A percentile compares a stretch with the other conserved stretches of the same genome.
Evolutionary conservation across 177 flowering plant genomes (phyloP).

Genomic region (Vitis hybrid): DNA sequence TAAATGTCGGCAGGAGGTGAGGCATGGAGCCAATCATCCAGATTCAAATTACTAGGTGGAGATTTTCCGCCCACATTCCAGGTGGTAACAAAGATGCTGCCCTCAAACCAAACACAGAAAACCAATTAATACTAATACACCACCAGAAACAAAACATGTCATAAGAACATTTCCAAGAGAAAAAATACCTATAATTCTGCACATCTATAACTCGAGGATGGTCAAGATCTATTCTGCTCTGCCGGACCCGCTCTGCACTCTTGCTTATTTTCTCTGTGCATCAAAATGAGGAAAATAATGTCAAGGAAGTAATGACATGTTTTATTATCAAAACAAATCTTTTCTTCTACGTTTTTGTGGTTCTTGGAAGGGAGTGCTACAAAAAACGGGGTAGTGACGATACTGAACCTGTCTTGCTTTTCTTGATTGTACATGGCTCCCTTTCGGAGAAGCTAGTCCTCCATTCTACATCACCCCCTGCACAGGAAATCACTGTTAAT

Average conservation of each 20-base stretch:
- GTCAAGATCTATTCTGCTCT: conserved; percentile 63
- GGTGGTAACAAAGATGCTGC: conserved; percentile 59
- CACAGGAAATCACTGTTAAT: conserved; percentile 11
- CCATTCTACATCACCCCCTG: conserved; percentile 71
- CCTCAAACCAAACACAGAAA: conserved; percentile 14
- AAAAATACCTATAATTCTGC: conserved; percentile 68
- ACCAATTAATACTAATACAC: background rate
- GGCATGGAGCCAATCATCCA: conserved; percentile 63
- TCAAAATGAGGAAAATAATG: conserved; percentile 7
- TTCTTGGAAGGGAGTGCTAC: background rate
- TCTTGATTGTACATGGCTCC: conserved; percentile 76
- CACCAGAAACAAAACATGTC: background rate
- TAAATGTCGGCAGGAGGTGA: conserved; percentile 60
- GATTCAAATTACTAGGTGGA: conserved; percentile 45
- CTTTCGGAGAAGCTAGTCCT: conserved; percentile 84
- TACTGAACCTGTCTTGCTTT: conserved; percentile 74
- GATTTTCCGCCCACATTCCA: conserved; percentile 73
- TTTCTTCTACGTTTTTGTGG: background rate
- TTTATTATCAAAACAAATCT: no score
- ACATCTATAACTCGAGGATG: conserved; percentile 74
- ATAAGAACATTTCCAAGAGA: background rate
- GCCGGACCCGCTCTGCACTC: conserved; percentile 49
- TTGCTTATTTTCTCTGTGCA: conserved; percentile 57
- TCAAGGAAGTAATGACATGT: background rate
- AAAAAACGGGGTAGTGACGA: background rate